phyloP scores from a whole-genome alignment of 1,139 yeast genomes.

The Magnusiomyces fungicola region DNA sequence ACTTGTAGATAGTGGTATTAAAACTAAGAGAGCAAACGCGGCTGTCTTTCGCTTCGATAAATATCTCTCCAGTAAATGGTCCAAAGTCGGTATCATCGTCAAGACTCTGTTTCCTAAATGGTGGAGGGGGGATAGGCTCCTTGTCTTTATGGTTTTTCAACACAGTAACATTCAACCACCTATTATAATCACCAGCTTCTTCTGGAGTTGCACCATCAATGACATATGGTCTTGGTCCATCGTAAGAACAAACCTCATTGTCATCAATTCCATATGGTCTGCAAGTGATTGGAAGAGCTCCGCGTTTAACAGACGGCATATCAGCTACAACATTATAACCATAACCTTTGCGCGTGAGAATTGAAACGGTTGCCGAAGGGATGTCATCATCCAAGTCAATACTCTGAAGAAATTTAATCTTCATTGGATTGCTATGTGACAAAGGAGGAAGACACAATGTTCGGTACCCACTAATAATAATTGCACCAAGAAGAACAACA shows the following conservation, averaged over 20 bases:
- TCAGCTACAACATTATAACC: conserved; percentile 42
- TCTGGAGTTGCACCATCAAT: conserved; percentile 34
- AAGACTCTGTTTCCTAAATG: conserved; percentile 15
- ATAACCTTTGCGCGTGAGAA: conserved; percentile 47
- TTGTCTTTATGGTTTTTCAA: conserved; percentile 40
- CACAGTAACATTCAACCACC: conserved; percentile 45
- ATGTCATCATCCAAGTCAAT: conserved; percentile 37
- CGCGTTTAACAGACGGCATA: conserved; percentile 53
- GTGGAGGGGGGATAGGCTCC: conserved; percentile 18
- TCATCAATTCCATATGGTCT: conserved; percentile 26
- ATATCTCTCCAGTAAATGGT: conserved; percentile 57
- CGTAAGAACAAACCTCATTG: conserved; percentile 51
- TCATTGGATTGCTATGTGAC: conserved; percentile 53
- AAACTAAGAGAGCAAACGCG: conserved; percentile 58
- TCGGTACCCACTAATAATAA: conserved; percentile 35
- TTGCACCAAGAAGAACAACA: conserved; percentile 34
- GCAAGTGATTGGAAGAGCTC: conserved; percentile 35
- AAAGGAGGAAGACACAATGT: conserved; percentile 46
- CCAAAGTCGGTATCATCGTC: conserved; percentile 37
- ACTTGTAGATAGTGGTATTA: conserved; percentile 39
- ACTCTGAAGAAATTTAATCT: conserved; percentile 58
- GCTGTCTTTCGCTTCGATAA: conserved; percentile 51
- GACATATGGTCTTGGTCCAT: conserved; percentile 48
- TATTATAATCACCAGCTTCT: conserved; percentile 31
- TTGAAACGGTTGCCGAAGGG: conserved; percentile 37